These are phyloP conservation scores for Cutaneotrichosporon sp. DNA, from an alignment of 1,284 basidiomycete species.

Conservation along the genomic window DNA sequence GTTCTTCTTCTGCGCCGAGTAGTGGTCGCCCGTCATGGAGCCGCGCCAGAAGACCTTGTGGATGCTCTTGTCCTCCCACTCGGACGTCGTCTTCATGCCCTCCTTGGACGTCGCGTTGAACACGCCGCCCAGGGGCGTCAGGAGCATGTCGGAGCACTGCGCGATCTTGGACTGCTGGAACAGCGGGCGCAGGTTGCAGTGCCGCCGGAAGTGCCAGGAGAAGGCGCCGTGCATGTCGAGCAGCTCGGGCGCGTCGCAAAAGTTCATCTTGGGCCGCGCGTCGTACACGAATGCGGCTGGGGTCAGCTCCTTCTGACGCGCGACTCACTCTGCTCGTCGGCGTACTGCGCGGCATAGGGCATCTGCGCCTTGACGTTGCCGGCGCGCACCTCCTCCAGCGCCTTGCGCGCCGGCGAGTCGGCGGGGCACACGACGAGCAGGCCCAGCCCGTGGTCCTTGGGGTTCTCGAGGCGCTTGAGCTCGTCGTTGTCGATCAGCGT, in stretches of 20 bases:
- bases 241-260: constrained; percentile 43
- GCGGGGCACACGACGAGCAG: constrained; percentile 12
- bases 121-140: constrained; percentile 51
- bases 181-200: constrained; percentile 44
- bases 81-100: neutral
- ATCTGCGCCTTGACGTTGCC: neutral
- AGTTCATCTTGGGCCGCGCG: constrained; percentile 31
- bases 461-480: constrained; percentile 24
- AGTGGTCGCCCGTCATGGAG: constrained; percentile 52
- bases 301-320: constrained; percentile 14
- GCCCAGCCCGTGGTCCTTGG: neutral
- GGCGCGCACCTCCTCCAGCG: neutral
- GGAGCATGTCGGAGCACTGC: constrained; percentile 46
- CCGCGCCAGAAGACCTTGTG: constrained; percentile 56
- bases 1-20: constrained; percentile 23
- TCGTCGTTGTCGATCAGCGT: constrained; percentile 36
- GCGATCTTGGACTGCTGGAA: constrained; percentile 51
- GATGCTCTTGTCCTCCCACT: constrained; percentile 49
- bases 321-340: constrained; percentile 6
- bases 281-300: constrained; percentile 47
- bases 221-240: constrained; percentile 45
- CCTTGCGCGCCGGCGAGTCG: neutral
- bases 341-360: neutral
- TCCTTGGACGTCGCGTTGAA: constrained; percentile 34
- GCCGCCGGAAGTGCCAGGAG: constrained; percentile 41